Evolutionary conservation across 2,329 filamentous ascomycete species (phyloP).

Genomic region (Niveomyces coronatus): DNA sequence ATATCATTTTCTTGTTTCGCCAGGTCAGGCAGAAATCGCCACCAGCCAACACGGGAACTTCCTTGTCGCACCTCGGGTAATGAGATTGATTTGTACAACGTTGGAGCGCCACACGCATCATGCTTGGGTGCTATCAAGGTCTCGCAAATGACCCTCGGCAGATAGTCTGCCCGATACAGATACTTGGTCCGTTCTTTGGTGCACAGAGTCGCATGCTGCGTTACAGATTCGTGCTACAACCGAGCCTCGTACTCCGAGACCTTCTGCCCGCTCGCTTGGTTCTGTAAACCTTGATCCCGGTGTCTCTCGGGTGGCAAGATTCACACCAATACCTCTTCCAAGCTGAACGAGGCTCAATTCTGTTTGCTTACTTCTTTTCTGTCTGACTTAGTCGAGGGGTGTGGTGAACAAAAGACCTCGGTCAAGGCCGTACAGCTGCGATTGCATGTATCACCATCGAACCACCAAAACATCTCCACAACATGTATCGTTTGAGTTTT

Average conservation of each 20-base stretch:
- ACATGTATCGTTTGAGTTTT: not conserved
- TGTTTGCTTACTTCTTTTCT: too few species aligned
- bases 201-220: constrained; percentile 1
- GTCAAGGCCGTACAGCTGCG: too few species aligned
- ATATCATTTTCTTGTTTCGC: too few species aligned
- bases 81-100: not conserved
- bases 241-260: constrained; percentile 9
- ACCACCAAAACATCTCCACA: not conserved
- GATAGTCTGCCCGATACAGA: not conserved
- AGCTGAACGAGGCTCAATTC: not conserved
- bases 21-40: too few species aligned
- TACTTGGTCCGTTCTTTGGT: not conserved
- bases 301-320: not conserved
- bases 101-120: not conserved
- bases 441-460: too few species aligned
- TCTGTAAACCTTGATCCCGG: not conserved
- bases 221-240: not conserved
- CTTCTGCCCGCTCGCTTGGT: constrained; percentile 2
- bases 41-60: too few species aligned
- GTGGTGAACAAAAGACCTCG: not conserved
- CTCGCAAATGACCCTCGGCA: not conserved
- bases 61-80: constrained; percentile 2
- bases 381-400: not conserved
- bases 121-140: not conserved
- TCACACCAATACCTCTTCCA: not conserved